These are phyloP conservation scores for Boletales sp. DNA, from an alignment of 768 basidiomycete species.

Conservation along the genomic window DNA sequence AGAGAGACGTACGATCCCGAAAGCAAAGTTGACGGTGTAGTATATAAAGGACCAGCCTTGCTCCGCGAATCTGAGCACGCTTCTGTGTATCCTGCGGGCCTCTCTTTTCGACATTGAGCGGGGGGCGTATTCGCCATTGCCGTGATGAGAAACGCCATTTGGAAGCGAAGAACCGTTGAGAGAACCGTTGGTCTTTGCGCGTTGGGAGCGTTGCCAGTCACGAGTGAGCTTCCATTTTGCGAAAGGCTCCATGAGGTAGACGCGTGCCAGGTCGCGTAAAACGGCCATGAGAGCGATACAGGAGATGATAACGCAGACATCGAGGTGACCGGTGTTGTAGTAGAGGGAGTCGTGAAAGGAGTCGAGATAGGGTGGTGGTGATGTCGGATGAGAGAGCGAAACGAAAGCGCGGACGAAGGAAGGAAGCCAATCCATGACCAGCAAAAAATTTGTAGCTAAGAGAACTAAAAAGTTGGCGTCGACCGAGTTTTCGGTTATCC, in stretches of 20 bases:
- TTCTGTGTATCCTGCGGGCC: slow-evolving; percentile 59
- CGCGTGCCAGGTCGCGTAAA: slow-evolving; percentile 72
- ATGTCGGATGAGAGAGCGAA: slow-evolving; percentile 65
- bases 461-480: no score
- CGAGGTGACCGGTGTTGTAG: slow-evolving; percentile 70
- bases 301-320: slow-evolving; percentile 76
- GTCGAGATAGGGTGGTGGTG: slow-evolving; percentile 55
- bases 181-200: slow-evolving; percentile 11
- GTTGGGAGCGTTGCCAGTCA: slow-evolving; percentile 37
- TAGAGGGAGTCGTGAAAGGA: slow-evolving; percentile 69
- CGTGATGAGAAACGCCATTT: slow-evolving; percentile 31
- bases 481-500: slow-evolving; percentile 7
- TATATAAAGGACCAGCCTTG: slow-evolving; percentile 91
- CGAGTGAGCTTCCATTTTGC: slow-evolving; percentile 71
- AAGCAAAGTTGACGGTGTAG: slow-evolving; percentile 68
- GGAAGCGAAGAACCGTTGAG: slow-evolving; percentile 18
- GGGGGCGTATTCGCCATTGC: slow-evolving; percentile 21
- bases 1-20: slow-evolving; percentile 72
- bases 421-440: no score
- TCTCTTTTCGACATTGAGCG: slow-evolving; percentile 40
- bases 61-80: slow-evolving; percentile 86
- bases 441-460: no score
- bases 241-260: slow-evolving; percentile 75
- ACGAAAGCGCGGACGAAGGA: slow-evolving; percentile 56
- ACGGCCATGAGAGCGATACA: slow-evolving; percentile 86